phyloP scores from a whole-genome alignment of 1,139 yeast species.

The Magnusiomyces tetraspermus region DNA sequence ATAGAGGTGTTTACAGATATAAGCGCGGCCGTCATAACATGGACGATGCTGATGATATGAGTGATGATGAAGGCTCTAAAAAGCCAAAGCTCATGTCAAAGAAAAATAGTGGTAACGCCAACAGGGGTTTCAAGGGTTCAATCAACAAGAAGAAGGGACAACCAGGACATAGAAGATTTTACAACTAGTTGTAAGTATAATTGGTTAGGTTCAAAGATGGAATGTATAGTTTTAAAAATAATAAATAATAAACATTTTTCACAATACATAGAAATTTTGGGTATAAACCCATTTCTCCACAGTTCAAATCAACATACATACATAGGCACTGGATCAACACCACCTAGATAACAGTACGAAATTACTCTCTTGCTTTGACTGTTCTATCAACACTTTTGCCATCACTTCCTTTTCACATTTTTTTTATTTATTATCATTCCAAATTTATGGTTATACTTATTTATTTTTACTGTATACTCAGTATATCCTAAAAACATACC shows the following conservation, averaged over 20 bases:
- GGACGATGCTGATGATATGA: slow-evolving; percentile 38
- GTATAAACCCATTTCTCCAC: too few species aligned
- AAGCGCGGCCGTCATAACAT: slow-evolving; percentile 50
- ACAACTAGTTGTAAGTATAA: slow-evolving; percentile 1
- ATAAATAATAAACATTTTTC: too few species aligned
- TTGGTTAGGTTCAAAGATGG: neutral
- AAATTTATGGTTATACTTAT: neutral
- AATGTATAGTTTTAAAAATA: too few species aligned
- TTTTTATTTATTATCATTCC: neutral
- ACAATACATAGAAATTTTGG: too few species aligned
- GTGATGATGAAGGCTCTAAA: slow-evolving; percentile 14
- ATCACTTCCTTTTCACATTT: too few species aligned
- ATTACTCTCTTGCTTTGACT: too few species aligned
- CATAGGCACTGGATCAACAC: too few species aligned
- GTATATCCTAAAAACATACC: neutral
- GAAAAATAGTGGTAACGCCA: slow-evolving; percentile 1
- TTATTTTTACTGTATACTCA: too few species aligned
- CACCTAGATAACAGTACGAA: too few species aligned
- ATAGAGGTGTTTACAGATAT: slow-evolving; percentile 79
- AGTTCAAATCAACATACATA: too few species aligned
- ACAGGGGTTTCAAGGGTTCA: slow-evolving; percentile 3
- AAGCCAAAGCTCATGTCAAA: neutral
- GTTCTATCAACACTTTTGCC: too few species aligned
- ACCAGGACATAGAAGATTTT: slow-evolving; percentile 5
- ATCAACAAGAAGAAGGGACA: neutral